Evolutionary conservation across 2,329 filamentous ascomycete species (phyloP).

Genomic region (Botrytis pseudocinerea): DNA sequence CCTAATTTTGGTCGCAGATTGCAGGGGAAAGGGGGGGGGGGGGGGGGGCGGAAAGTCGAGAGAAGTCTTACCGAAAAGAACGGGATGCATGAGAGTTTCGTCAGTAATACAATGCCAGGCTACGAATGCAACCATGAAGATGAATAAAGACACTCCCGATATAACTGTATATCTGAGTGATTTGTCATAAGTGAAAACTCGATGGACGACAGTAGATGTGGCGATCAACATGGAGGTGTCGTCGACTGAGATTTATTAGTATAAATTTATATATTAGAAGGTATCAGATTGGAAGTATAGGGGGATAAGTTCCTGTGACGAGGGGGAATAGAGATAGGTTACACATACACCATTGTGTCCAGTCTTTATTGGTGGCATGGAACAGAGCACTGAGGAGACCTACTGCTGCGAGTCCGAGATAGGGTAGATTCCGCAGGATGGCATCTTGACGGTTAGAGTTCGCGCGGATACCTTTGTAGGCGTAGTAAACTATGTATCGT

Average conservation of each 20-base stretch:
- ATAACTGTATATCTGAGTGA: conserved; percentile 48
- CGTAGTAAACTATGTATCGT: conserved; percentile 34
- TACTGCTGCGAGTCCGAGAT: conserved; percentile 47
- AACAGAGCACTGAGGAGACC: conserved; percentile 47
- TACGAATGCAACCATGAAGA: conserved; percentile 47
- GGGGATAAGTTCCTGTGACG: background rate
- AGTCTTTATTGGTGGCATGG: conserved; percentile 48
- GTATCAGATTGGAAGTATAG: background rate
- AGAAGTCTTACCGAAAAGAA: conserved; percentile 30
- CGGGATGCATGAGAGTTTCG: conserved; percentile 28
- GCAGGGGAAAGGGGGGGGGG: background rate
- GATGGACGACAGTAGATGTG: conserved; percentile 53
- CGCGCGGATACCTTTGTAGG: conserved; percentile 36
- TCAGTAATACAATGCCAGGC: conserved; percentile 39
- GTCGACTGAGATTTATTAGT: conserved; percentile 48
- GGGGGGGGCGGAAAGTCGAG: background rate
- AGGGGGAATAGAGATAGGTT: background rate
- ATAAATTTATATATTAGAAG: background rate
- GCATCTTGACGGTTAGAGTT: conserved; percentile 38
- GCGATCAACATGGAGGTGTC: conserved; percentile 61
- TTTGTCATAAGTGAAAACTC: conserved; percentile 49
- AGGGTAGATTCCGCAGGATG: conserved; percentile 41
- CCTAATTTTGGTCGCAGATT: background rate
- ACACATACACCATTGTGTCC: conserved; percentile 48
- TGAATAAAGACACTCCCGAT: conserved; percentile 45